A percentile compares a stretch with the other conserved stretches of the same genome.
Conservation (phyloP, 768 basidiomycete genomes). For the Auriscalpium vulgare region DNA sequence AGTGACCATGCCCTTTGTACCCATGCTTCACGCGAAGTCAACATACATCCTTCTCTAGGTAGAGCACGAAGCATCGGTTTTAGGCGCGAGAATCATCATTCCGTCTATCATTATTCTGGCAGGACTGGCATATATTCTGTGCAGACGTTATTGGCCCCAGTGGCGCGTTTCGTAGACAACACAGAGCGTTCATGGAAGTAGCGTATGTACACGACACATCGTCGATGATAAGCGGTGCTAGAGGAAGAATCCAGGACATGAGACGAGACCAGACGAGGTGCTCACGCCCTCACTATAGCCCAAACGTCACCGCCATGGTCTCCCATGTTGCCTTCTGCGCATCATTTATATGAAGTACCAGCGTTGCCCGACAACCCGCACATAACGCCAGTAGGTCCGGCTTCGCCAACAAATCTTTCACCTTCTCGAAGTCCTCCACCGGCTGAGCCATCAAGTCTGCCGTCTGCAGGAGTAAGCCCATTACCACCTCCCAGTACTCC, state of each 20-base stretch:
- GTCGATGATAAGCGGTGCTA: background rate
- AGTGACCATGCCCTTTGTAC: conserved; percentile 15
- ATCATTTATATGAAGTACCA: background rate
- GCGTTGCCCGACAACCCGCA: background rate
- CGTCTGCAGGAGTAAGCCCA: background rate
- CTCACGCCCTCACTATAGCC: background rate
- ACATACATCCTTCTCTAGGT: conserved; percentile 32
- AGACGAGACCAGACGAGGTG: background rate
- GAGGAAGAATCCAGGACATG: background rate
- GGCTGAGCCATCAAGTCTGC: background rate
- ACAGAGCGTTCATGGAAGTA: background rate
- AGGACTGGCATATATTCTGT: conserved; percentile 32
- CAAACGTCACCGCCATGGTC: background rate
- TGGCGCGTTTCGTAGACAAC: background rate
- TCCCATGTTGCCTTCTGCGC: conserved; percentile 9
- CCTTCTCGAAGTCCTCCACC: background rate
- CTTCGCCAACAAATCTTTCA: background rate
- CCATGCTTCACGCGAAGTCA: background rate
- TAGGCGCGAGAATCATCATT: conserved; percentile 41
- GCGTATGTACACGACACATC: no score
- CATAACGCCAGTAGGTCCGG: background rate
- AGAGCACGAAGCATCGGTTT: conserved; percentile 64
- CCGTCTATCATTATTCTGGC: conserved; percentile 33
- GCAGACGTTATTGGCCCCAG: conserved; percentile 31
- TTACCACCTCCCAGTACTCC: background rate